Base-by-base conservation (phyloP, 164 flowering plant genomes). In the Sextonia rubra region DNA sequence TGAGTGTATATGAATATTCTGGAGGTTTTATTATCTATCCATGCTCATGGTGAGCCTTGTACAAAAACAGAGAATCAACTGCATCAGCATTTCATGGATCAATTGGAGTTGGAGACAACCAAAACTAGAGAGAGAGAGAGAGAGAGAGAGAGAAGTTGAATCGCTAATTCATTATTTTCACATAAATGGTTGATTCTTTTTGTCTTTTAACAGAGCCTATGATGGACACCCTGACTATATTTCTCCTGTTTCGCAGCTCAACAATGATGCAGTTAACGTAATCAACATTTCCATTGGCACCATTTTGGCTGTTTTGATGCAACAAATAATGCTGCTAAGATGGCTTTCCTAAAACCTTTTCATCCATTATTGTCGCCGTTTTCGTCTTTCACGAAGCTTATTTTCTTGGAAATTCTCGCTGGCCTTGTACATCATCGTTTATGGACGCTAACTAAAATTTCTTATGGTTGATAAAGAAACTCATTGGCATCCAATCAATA, bases 231-330 rank as follows among this genome's bases (percentile, higher is more conserved):
- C 58, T 63, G 22, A 24, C 29, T 27, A 23, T n/a, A 60, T 26
- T 63, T 62, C 55, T 52, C 22, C 23, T 8, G 6, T 30, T 52
- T 58, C 25, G 86, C 93, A 95, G 99, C 97, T 91, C 22, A 93
- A 85, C 82, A 91, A 95, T 74, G 98, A 95, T 73, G 86, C 72
- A 26, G 98, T 91, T 56, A 93, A 93, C 76, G 76, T 93, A 55
- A 88, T 95, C 77, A 93, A 95, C 82, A 91, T 95, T 78, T 83
- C 98, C 4, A 74, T 93, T 69, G 99, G 99, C 66, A 86, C 93
- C 84, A 80, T 87, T 69, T 77, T 91, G 58, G 97, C 98, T 3
- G 81, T 95, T 72, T 18, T 86, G 74, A 84, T 95, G 80, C 96
- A 85, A 83, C 93, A 88, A 80, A 6, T 82, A 26, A 14, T 89